Percentiles rank a stretch among this genome's conserved stretches.
These are phyloP conservation scores for Coemansia sp. DNA, from an alignment of 192 early-diverging fungal genomes.

Conservation along the genomic window DNA sequence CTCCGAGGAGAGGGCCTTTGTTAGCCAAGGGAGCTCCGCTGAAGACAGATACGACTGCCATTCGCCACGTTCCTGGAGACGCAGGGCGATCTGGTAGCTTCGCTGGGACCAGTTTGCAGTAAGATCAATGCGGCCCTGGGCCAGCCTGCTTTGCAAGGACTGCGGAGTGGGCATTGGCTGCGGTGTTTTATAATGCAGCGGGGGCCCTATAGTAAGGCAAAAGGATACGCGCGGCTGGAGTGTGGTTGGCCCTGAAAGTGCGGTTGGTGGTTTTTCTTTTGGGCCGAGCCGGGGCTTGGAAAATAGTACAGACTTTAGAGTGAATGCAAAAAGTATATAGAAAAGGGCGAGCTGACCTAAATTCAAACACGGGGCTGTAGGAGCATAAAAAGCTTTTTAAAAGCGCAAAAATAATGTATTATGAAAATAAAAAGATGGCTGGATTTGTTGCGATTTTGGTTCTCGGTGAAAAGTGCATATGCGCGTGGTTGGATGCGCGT, in stretches of 20 bases:
- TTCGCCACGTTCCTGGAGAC: slow-evolving; percentile 27
- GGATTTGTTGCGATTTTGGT: too few species aligned
- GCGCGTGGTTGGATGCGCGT: too few species aligned
- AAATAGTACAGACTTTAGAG: neutral
- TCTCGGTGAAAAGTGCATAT: too few species aligned
- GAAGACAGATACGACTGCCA: slow-evolving; percentile 33
- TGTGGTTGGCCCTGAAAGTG: neutral
- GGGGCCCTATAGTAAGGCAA: too few species aligned
- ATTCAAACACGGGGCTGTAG: too few species aligned
- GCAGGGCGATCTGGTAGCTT: slow-evolving; percentile 45
- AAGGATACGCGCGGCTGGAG: too few species aligned
- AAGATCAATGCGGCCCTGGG: slow-evolving; percentile 4
- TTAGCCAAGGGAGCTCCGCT: slow-evolving; percentile 32
- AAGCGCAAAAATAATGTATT: neutral
- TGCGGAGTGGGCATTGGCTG: slow-evolving; percentile 3
- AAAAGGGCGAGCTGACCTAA: too few species aligned
- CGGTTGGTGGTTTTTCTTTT: neutral
- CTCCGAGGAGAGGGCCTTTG: slow-evolving; percentile 28
- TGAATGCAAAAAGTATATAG: too few species aligned
- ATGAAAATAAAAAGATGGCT: too few species aligned
- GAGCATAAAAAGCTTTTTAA: too few species aligned
- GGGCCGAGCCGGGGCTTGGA: neutral
- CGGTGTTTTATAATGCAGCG: too few species aligned
- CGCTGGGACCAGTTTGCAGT: slow-evolving; percentile 18
- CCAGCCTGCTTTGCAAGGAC: neutral